Evolutionary conservation across 202 grass and related monocot species (phyloP).

Genomic region (Elaeis oleifera): DNA sequence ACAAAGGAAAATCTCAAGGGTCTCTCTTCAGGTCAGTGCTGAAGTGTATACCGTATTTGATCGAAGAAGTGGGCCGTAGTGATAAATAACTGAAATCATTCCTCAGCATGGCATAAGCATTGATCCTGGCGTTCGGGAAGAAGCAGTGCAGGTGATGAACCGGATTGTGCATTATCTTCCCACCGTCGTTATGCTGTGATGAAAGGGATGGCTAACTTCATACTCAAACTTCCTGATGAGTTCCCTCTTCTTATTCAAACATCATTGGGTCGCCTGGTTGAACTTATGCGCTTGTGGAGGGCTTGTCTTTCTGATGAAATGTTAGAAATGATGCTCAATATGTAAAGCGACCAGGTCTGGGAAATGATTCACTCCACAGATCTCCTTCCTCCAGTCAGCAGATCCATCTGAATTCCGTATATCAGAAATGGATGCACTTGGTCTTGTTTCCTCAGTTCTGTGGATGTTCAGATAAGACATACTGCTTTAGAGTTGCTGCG

Average conservation of each 20-base stretch:
- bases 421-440: slow-evolving; percentile 95
- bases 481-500: slow-evolving; percentile 90
- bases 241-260: slow-evolving; percentile 92
- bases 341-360: slow-evolving; percentile 42
- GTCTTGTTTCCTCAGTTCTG: slow-evolving; percentile 95
- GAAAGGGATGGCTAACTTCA: slow-evolving; percentile 97
- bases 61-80: slow-evolving; percentile 83
- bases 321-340: slow-evolving; percentile 55
- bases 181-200: slow-evolving; percentile 94
- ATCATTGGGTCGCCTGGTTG: slow-evolving; percentile 73
- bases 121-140: slow-evolving; percentile 92
- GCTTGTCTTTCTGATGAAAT: slow-evolving; percentile 78
- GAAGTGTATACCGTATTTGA: slow-evolving; percentile 95
- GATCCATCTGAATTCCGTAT: slow-evolving; percentile 66
- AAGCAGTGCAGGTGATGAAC: slow-evolving; percentile 90
- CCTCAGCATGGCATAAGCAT: slow-evolving; percentile 96
- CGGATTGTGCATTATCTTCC: slow-evolving; percentile 74
- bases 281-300: slow-evolving; percentile 89
- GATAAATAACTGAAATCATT: slow-evolving; percentile 96
- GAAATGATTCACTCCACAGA: slow-evolving; percentile 41
- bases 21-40: slow-evolving; percentile 93
- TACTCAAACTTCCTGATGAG: slow-evolving; percentile 93
- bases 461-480: slow-evolving; percentile 93
- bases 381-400: slow-evolving; percentile 53
- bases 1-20: slow-evolving; percentile 91